Evolutionary conservation across 2,329 filamentous ascomycete genomes (phyloP), one percentile per base, ranked within the genome.

Genomic region (Verruconis gallopava): DNA sequence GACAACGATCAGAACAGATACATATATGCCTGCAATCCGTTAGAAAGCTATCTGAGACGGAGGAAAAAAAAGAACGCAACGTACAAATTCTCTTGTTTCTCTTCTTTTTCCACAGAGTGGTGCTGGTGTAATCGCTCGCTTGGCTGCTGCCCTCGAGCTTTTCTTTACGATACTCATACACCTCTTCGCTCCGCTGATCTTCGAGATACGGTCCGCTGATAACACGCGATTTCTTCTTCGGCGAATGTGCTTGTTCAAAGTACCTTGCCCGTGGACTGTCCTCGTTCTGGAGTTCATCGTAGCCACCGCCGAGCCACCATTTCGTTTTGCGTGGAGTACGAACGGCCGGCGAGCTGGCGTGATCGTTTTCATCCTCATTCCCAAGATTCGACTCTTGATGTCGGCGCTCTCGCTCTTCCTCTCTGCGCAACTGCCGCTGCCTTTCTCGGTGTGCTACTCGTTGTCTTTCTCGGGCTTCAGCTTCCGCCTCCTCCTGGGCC

Each of bases 31-130:
- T 42, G 55, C 53, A 15, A 50, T 48, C 51, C 52, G 45, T 39
- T 17, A 21, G 19, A 3, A 13, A 5, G 13, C 20, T 6, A 3
- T 5, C 4, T 5, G 13, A 18, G 5, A 48, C 55, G 38, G 52
- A n/a, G n/a, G n/a, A n/a, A n/a, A n/a, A n/a, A 53, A 54, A n/a
- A 45, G 52, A 21, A n/a, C 65, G n/a, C 30, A 18, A 22, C 73
- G 55, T 55, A 79, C 75, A 72, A 48, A 77, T 69, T 51, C 73
- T 75, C 60, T 80, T 79, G n/a, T 44, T 59, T 50, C 56, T 51
- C 58, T 66, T 59, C 54, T 59, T 57, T 56, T 59, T 49, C 50
- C 45, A 50, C 21, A 53, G 54, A 39, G 63, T 62, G 17, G 60
- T 55, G 17, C 60, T 55, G 12, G 39, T 44, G 20, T 54, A 49